Conservation (phyloP, 495 filamentous ascomycete genomes). For the Penicillium pancosmium region DNA sequence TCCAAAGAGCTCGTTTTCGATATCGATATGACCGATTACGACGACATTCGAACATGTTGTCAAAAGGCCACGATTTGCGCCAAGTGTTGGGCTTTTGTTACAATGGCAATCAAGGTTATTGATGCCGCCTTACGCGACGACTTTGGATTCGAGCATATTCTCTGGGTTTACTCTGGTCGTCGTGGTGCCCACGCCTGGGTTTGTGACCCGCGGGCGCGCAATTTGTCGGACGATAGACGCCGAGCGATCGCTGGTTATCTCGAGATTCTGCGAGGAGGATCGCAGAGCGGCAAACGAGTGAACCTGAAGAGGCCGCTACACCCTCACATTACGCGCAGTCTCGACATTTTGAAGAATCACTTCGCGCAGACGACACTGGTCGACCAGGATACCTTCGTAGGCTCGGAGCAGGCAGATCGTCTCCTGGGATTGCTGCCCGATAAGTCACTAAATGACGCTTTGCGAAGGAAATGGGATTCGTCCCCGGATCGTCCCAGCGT, state of each 20-base stretch:
- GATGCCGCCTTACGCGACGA: slow-evolving; percentile 86
- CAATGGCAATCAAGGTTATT: slow-evolving; percentile 94
- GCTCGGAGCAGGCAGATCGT: slow-evolving; percentile 65
- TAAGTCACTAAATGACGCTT: slow-evolving; percentile 66
- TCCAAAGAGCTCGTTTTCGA: slow-evolving; percentile 96
- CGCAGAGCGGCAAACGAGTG: slow-evolving; percentile 83
- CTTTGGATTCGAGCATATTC: slow-evolving; percentile 92
- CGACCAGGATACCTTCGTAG: slow-evolving; percentile 83
- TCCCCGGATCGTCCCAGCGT: slow-evolving; percentile 71
- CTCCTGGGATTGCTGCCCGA: slow-evolving; percentile 82
- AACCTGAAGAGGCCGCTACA: slow-evolving; percentile 85
- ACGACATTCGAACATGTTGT: slow-evolving; percentile 94
- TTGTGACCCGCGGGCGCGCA: slow-evolving; percentile 85
- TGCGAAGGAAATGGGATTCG: slow-evolving; percentile 89
- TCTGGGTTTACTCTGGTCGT: slow-evolving; percentile 98
- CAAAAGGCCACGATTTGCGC: slow-evolving; percentile 88
- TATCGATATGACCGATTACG: slow-evolving; percentile 99
- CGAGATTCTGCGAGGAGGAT: slow-evolving; percentile 80
- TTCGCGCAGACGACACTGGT: slow-evolving; percentile 81
- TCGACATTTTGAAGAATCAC: slow-evolving; percentile 75
- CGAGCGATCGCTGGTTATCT: slow-evolving; percentile 85
- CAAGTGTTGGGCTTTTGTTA: slow-evolving; percentile 96
- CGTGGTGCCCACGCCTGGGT: slow-evolving; percentile 98
- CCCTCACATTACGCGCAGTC: slow-evolving; percentile 83
- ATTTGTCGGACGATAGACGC: slow-evolving; percentile 80